Percentiles rank a stretch among this genome's conserved stretches.
These are phyloP conservation scores for Xenoacremonium recifei DNA, from an alignment of 2,329 filamentous ascomycete genomes.

Conservation along the genomic window DNA sequence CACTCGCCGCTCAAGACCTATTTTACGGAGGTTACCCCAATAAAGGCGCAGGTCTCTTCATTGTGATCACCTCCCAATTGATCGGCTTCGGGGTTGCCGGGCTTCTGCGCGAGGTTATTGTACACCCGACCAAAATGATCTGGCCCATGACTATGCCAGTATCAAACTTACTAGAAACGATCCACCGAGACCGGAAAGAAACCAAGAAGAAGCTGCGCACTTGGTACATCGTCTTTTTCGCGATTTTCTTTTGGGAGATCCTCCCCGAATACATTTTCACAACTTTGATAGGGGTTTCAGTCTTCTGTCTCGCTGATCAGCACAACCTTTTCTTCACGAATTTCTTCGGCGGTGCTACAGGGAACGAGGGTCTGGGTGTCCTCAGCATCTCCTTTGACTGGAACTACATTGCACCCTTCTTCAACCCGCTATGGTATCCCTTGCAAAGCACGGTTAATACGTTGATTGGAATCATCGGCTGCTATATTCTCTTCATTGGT, in stretches of 20 bases:
- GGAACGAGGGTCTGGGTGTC: constrained; percentile 38
- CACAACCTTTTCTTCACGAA: constrained; percentile 23
- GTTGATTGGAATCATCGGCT: constrained; percentile 35
- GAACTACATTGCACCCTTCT: constrained; percentile 39
- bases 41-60: constrained; percentile 24
- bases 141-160: constrained; percentile 32
- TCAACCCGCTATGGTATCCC: constrained; percentile 35
- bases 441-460: constrained; percentile 36
- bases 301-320: constrained; percentile 42
- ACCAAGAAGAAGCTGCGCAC: constrained; percentile 28
- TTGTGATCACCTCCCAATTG: constrained; percentile 27
- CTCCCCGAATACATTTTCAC: constrained; percentile 47
- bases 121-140: constrained; percentile 33
- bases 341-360: constrained; percentile 40
- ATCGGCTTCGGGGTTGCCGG: constrained; percentile 30
- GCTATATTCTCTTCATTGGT: constrained; percentile 33
- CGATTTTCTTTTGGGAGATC: constrained; percentile 40
- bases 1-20: constrained; percentile 17
- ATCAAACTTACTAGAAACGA: constrained; percentile 32
- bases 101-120: constrained; percentile 27
- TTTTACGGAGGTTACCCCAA: constrained; percentile 18
- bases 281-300: constrained; percentile 36
- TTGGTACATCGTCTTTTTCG: constrained; percentile 29
- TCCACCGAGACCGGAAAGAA: constrained; percentile 28
- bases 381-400: constrained; percentile 42